Percentiles rank a stretch among this genome's conserved stretches.
Conservation (phyloP, 108 stramenopile species). For the Asterionellopsis glacialis region DNA sequence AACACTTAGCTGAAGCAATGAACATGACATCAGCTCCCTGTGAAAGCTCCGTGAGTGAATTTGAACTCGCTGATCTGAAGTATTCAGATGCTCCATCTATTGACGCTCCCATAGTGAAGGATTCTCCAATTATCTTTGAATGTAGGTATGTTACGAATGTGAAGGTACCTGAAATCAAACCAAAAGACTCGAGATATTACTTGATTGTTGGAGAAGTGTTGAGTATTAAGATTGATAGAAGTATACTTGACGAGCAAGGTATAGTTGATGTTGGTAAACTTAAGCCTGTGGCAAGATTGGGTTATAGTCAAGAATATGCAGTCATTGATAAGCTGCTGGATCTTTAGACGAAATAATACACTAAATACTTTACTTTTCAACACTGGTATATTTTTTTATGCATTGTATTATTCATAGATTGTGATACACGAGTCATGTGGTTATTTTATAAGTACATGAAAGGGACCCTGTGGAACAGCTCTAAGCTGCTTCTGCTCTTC, state of each 20-base stretch:
- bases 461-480: no score
- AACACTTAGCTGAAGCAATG: neutral
- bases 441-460: no score
- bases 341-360: no score
- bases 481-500: no score
- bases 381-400: no score
- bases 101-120: neutral
- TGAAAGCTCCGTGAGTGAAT: neutral
- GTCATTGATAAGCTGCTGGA: neutral
- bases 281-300: neutral
- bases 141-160: constrained; percentile 1
- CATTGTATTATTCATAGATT: no score
- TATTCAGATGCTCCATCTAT: neutral
- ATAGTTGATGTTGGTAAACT: neutral
- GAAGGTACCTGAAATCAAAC: neutral
- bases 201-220: neutral
- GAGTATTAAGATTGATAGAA: neutral
- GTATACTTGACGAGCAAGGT: neutral
- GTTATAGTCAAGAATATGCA: neutral
- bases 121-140: neutral
- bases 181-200: neutral
- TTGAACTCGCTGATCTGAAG: neutral
- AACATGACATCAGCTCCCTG: neutral
- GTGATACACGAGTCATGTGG: no score
- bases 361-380: no score